Percentiles rank a stretch among this genome's conserved stretches.
phyloP scores from a whole-genome alignment of 78 protist species.

The Dictyostelium firmibasis region DNA sequence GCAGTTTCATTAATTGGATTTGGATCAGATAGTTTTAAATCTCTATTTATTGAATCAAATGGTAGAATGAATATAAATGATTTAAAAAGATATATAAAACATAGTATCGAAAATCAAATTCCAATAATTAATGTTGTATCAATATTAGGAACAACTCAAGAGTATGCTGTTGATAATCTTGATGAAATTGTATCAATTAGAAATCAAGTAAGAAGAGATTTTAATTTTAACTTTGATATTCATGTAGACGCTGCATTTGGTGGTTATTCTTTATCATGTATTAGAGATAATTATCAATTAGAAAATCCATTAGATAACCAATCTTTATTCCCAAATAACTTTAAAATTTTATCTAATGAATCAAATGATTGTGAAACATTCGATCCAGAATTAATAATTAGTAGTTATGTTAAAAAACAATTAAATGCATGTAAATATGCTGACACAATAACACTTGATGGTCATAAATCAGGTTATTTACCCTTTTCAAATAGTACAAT shows the following conservation, averaged over 20 bases:
- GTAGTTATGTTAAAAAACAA: neutral
- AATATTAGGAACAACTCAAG: neutral
- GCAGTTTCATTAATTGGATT: neutral
- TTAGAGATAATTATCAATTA: neutral
- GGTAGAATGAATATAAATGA: neutral
- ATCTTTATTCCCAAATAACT: neutral
- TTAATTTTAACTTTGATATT: neutral
- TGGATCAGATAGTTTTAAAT: neutral
- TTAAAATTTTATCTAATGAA: neutral
- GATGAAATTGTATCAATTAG: neutral
- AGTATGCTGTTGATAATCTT: neutral
- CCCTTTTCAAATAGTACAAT: neutral
- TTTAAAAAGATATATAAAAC: neutral
- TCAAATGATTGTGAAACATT: neutral
- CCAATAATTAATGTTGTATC: neutral
- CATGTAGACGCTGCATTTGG: constrained; percentile 22
- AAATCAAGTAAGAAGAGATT: neutral
- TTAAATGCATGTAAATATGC: neutral
- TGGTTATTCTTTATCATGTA: neutral
- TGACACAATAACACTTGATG: neutral
- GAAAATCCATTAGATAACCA: neutral
- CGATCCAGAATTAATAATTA: neutral
- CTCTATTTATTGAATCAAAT: neutral
- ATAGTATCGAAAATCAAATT: neutral
- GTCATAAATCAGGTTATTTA: constrained; percentile 1